These are phyloP conservation scores for Vitis labrusca DNA, from an alignment of 164 flowering plant species.

Conservation along the genomic window DNA sequence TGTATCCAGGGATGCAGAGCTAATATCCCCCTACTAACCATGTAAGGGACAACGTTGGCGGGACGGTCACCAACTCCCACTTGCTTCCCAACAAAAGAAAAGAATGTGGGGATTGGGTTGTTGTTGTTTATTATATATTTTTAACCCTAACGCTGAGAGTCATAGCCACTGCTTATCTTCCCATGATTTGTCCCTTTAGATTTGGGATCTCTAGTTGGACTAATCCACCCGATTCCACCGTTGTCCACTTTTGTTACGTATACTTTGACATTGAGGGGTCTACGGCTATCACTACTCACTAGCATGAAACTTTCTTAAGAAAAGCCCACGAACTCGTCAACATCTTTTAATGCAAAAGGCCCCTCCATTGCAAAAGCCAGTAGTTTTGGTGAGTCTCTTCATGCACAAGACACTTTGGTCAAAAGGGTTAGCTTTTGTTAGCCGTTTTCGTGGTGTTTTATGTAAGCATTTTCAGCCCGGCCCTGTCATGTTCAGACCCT, in stretches of 20 bases:
- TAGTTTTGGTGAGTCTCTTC: constrained; percentile 13
- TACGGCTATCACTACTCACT: neutral
- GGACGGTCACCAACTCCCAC: constrained; percentile 74
- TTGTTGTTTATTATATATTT: neutral
- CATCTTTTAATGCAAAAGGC: constrained; percentile 33
- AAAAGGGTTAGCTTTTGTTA: constrained; percentile 26
- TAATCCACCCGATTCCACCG: neutral
- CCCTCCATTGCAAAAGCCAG: constrained; percentile 23
- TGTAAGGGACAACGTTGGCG: constrained; percentile 23
- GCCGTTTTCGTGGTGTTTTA: constrained; percentile 6
- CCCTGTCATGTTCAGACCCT: constrained; percentile 10
- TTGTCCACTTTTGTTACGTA: constrained; percentile 24
- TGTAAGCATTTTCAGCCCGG: constrained; percentile 4
- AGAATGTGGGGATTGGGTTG: constrained; percentile 28
- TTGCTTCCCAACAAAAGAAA: constrained; percentile 46
- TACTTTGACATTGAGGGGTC: constrained; percentile 31
- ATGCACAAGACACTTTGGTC: constrained; percentile 24
- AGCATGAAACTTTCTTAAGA: constrained; percentile 4
- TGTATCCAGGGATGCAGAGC: no score
- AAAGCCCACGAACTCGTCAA: constrained; percentile 30
- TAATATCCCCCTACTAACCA: neutral
- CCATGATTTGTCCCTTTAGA: constrained; percentile 10
- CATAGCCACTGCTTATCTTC: constrained; percentile 16
- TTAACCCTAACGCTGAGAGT: neutral
- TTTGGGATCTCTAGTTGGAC: constrained; percentile 12